A percentile compares a stretch with the other conserved stretches of the same genome.
phyloP scores from a whole-genome alignment of 2,329 filamentous ascomycete genomes.

The Fusarium vanettenii region DNA sequence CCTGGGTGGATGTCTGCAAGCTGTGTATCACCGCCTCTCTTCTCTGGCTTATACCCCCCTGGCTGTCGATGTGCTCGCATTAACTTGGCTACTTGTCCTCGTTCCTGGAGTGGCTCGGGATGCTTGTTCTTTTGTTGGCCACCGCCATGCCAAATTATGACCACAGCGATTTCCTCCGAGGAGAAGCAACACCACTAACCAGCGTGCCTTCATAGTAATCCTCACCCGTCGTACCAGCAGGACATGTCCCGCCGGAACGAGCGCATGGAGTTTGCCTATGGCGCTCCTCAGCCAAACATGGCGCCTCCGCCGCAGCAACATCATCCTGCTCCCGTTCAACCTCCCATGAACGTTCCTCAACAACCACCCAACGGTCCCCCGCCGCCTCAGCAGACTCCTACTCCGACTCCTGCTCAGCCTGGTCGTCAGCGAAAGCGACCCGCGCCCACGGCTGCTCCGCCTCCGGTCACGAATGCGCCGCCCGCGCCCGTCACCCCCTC shows the following conservation, averaged over 20 bases:
- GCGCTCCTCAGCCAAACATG: slow-evolving; percentile 54
- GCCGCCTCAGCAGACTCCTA: slow-evolving; percentile 51
- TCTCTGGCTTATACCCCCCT: slow-evolving; percentile 36
- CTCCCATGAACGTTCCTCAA: slow-evolving; percentile 57
- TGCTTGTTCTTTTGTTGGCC: slow-evolving; percentile 4
- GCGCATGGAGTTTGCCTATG: slow-evolving; percentile 57
- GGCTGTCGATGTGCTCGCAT: slow-evolving; percentile 22
- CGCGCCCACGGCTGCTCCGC: slow-evolving; percentile 52
- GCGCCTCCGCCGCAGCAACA: slow-evolving; percentile 51
- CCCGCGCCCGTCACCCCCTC: slow-evolving; percentile 48
- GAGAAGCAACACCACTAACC: slow-evolving; percentile 46
- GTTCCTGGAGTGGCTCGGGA: slow-evolving; percentile 16
- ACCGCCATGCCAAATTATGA: slow-evolving; percentile 41
- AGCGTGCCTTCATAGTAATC: slow-evolving; percentile 47
- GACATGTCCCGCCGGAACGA: slow-evolving; percentile 62
- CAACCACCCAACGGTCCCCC: slow-evolving; percentile 50
- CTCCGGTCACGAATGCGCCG: slow-evolving; percentile 50
- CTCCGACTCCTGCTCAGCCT: slow-evolving; percentile 52
- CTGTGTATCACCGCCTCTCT: slow-evolving; percentile 2
- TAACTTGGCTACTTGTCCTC: slow-evolving; percentile 25
- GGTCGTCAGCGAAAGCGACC: slow-evolving; percentile 57
- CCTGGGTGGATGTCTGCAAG: neutral
- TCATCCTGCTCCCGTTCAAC: slow-evolving; percentile 50
- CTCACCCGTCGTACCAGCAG: slow-evolving; percentile 60
- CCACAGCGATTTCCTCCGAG: slow-evolving; percentile 37